A percentile compares a stretch with the other conserved stretches of the same genome.
Evolutionary conservation across 768 basidiomycete genomes (phyloP).

Genomic region (Calocera viscosa): DNA sequence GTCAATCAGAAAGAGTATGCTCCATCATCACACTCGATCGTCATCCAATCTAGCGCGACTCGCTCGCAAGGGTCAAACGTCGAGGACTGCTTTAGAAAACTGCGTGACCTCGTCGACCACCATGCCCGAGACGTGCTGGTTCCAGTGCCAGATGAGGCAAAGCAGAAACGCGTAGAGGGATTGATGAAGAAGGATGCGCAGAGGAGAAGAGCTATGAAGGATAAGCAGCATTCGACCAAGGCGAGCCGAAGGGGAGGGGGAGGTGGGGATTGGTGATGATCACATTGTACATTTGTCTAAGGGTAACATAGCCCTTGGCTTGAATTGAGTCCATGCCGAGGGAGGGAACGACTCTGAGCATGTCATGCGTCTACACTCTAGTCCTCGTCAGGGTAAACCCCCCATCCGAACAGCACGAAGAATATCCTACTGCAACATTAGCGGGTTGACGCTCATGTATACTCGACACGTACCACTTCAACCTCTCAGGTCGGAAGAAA

Average conservation of each 20-base stretch:
- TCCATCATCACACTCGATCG: constrained; percentile 52
- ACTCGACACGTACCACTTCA: constrained; percentile 4
- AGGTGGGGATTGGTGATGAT: neutral
- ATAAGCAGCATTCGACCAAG: constrained; percentile 21
- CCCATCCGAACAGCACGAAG: constrained; percentile 10
- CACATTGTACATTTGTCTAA: no score
- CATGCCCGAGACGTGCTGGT: neutral
- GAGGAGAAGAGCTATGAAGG: constrained; percentile 13
- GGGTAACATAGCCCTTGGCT: no score
- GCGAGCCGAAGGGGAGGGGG: constrained; percentile 16
- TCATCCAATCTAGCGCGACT: constrained; percentile 54
- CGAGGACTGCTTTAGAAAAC: constrained; percentile 59
- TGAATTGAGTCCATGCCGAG: no score
- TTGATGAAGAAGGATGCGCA: constrained; percentile 8
- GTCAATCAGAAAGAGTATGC: constrained; percentile 46
- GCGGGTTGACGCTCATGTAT: neutral
- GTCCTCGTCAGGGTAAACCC: constrained; percentile 8
- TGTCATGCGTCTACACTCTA: neutral
- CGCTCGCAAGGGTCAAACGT: constrained; percentile 72
- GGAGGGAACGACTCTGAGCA: neutral
- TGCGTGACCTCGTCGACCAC: constrained; percentile 20
- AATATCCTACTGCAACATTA: neutral
- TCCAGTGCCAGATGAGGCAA: constrained; percentile 13
- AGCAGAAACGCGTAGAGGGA: constrained; percentile 10
- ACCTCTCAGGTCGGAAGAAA: constrained; percentile 26